Evolutionary conservation across 202 grass and related monocot genomes (phyloP).

Genomic region (Thinopyrum obtusiflorum): DNA sequence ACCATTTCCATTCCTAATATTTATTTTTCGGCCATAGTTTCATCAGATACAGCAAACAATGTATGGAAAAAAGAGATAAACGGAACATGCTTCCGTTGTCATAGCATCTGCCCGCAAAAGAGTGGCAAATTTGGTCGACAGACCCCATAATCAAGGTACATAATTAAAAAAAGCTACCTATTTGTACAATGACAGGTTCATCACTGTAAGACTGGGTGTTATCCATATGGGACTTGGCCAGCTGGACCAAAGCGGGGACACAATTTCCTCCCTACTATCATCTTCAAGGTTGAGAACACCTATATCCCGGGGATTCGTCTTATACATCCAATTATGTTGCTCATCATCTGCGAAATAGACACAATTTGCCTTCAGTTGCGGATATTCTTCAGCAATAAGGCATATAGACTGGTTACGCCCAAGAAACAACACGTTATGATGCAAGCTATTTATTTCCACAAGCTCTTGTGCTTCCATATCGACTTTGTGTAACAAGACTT

Average conservation of each 20-base stretch:
- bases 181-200: background rate
- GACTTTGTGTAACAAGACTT: background rate
- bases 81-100: background rate
- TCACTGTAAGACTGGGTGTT: background rate
- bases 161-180: background rate
- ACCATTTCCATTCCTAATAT: background rate
- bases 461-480: background rate
- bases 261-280: background rate
- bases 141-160: background rate
- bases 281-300: background rate
- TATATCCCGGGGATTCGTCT: background rate
- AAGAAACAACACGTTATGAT: background rate
- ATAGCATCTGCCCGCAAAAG: background rate
- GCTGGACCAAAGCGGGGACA: background rate
- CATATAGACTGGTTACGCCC: background rate
- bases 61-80: background rate
- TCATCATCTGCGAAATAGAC: background rate
- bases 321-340: background rate
- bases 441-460: background rate
- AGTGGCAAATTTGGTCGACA: background rate
- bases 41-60: background rate
- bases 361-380: background rate
- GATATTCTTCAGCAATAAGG: background rate
- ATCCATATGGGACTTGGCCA: background rate
- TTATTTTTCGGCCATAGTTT: background rate